Conservation (phyloP, 2,329 filamentous ascomycete species). For the Plenodomus tracheiphilus region DNA sequence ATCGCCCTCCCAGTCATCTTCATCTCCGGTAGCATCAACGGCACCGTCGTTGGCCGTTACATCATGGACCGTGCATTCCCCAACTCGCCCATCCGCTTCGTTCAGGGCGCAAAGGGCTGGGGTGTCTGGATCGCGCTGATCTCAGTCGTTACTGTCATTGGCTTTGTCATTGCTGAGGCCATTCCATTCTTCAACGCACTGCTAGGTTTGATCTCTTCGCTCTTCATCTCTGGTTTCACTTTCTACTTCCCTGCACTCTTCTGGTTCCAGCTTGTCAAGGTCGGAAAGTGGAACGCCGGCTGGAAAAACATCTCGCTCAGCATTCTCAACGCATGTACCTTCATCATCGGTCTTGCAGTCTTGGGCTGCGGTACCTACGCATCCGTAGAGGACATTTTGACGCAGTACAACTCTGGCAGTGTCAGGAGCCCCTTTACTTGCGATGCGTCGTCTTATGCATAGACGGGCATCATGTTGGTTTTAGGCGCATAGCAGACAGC, state of each 20-base stretch:
- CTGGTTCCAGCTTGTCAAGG: slow-evolving; percentile 47
- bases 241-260: slow-evolving; percentile 48
- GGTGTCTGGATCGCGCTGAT: slow-evolving; percentile 64
- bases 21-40: slow-evolving; percentile 72
- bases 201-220: slow-evolving; percentile 63
- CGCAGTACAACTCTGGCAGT: slow-evolving; percentile 43
- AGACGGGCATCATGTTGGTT: not conserved
- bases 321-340: slow-evolving; percentile 31
- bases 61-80: slow-evolving; percentile 65
- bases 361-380: slow-evolving; percentile 50
- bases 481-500: not conserved
- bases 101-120: slow-evolving; percentile 44
- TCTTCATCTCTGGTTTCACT: slow-evolving; percentile 72
- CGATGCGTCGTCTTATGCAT: slow-evolving; percentile 35
- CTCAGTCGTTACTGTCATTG: slow-evolving; percentile 61
- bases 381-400: slow-evolving; percentile 49
- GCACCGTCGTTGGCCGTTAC: slow-evolving; percentile 68
- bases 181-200: slow-evolving; percentile 73
- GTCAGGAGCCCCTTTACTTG: slow-evolving; percentile 50
- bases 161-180: slow-evolving; percentile 70
- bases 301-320: slow-evolving; percentile 37
- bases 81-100: slow-evolving; percentile 53
- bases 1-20: slow-evolving; percentile 73
- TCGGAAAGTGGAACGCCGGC: slow-evolving; percentile 48
- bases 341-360: slow-evolving; percentile 38